Percentiles rank a stretch among this genome's conserved stretches.
Conservation (phyloP, 1,139 yeast species). For the Yarrowia galli region DNA sequence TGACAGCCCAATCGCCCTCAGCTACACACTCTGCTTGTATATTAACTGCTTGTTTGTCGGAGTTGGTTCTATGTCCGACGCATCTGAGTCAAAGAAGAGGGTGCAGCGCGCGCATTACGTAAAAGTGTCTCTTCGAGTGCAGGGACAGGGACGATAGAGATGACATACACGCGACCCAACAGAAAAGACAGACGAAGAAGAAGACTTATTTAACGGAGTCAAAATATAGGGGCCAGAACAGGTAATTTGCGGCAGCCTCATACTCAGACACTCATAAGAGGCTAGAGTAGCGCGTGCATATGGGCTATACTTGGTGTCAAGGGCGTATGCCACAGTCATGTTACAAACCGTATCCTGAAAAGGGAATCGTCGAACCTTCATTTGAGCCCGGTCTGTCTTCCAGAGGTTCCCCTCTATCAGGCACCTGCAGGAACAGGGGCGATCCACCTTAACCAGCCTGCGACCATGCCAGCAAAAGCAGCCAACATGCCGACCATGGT, state of each 20-base stretch:
- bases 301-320: too few relatives aligned
- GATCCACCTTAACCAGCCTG: neutral
- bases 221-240: neutral
- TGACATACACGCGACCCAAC: neutral
- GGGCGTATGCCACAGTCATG: constrained; percentile 7
- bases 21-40: neutral
- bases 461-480: neutral
- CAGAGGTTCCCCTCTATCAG: constrained; percentile 23
- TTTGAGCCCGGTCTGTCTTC: neutral
- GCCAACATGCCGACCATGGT: neutral
- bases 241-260: neutral
- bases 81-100: constrained; percentile 27
- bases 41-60: constrained; percentile 13
- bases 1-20: neutral
- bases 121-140: neutral
- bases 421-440: constrained; percentile 33
- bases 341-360: constrained; percentile 15
- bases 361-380: constrained; percentile 16
- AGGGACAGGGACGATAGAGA: constrained; percentile 20
- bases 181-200: neutral
- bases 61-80: constrained; percentile 27
- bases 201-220: neutral
- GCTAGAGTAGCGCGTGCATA: constrained; percentile 4
- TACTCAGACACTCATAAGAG: neutral
- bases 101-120: constrained; percentile 21